phyloP scores from a whole-genome alignment of 73 alveolate genomes.

The Stentor roeselii region DNA sequence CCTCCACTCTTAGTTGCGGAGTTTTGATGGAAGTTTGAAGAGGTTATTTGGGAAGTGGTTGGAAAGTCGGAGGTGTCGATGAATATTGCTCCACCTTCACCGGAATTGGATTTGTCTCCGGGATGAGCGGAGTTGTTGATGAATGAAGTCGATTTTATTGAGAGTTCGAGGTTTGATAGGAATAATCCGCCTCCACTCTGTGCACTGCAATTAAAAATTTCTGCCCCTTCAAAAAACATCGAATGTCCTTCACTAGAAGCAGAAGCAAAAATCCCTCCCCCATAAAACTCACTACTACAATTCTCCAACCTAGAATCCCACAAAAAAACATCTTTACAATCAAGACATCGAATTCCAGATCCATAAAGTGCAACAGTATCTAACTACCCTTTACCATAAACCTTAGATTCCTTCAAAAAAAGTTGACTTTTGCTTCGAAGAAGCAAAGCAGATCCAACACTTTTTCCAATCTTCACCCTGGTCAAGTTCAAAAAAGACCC shows the following conservation, averaged over 20 bases:
- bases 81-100: neutral
- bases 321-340: neutral
- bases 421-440: too few species aligned
- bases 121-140: constrained; percentile 6
- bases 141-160: neutral
- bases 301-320: neutral
- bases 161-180: neutral
- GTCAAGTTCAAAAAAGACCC: too few species aligned
- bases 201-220: neutral
- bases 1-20: constrained; percentile 20
- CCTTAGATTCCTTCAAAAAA: too few species aligned
- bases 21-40: neutral
- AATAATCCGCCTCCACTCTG: neutral
- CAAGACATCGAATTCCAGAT: neutral
- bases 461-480: too few species aligned
- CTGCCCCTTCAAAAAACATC: neutral
- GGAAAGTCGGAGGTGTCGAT: too few species aligned
- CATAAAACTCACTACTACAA: neutral
- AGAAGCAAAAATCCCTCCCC: neutral
- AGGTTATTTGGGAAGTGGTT: neutral
- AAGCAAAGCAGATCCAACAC: too few species aligned
- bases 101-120: neutral
- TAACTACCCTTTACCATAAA: neutral
- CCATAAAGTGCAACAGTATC: neutral
- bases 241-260: neutral